Conservation (phyloP, 768 basidiomycete genomes). For the Lactarius sanguifluus region DNA sequence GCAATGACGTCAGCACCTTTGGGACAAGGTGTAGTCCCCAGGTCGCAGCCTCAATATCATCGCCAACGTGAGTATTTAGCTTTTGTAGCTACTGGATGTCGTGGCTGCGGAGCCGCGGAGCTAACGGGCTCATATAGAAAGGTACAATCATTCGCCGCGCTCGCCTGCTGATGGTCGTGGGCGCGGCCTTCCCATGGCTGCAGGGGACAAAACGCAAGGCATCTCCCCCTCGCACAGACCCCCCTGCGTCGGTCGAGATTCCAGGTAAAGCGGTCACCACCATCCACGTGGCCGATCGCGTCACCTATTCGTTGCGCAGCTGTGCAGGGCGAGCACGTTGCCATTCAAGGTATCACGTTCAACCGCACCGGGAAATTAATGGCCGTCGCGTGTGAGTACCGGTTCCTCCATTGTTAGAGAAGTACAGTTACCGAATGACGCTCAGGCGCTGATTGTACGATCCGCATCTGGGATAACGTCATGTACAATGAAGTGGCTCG, state of each 20-base stretch:
- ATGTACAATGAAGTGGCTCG: slow-evolving; percentile 53
- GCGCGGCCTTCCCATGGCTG: slow-evolving; percentile 1
- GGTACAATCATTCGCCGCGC: slow-evolving; percentile 1
- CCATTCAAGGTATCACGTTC: slow-evolving; percentile 50
- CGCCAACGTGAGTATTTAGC: slow-evolving; percentile 20
- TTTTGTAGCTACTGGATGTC: not conserved
- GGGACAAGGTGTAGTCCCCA: slow-evolving; percentile 5
- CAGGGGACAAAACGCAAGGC: slow-evolving; percentile 28
- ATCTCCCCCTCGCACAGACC: slow-evolving; percentile 22
- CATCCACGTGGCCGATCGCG: slow-evolving; percentile 50
- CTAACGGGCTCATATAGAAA: slow-evolving; percentile 15
- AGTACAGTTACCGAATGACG: slow-evolving; percentile 6
- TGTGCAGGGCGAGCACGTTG: slow-evolving; percentile 49
- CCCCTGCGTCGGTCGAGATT: slow-evolving; percentile 8
- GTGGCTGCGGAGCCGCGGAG: not conserved
- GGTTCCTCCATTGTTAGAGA: not conserved
- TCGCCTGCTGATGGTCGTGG: slow-evolving; percentile 20
- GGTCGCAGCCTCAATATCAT: slow-evolving; percentile 10
- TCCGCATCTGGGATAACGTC: slow-evolving; percentile 58
- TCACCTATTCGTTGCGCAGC: slow-evolving; percentile 39
- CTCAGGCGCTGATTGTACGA: slow-evolving; percentile 54
- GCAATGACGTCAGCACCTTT: not conserved
- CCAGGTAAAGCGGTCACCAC: slow-evolving; percentile 35
- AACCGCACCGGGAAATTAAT: slow-evolving; percentile 54
- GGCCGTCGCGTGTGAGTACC: slow-evolving; percentile 55